Percentiles rank a stretch among this genome's conserved stretches.
Evolutionary conservation across 202 grass and related monocot genomes (phyloP).

Genomic region (Setaria italica): DNA sequence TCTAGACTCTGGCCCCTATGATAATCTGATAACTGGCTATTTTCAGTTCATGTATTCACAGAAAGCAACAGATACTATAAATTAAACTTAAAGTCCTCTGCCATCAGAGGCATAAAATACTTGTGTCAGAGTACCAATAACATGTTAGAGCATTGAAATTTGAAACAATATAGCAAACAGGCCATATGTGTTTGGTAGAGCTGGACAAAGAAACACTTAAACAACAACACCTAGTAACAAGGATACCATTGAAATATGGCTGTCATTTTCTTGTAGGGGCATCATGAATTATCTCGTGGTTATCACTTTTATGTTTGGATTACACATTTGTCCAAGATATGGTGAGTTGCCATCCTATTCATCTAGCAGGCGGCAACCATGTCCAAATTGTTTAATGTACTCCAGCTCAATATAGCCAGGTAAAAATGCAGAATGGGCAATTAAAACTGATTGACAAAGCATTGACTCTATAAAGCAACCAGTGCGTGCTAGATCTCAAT

Average conservation of each 20-base stretch:
- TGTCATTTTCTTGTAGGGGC: not conserved
- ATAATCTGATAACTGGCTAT: not conserved
- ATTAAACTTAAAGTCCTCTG: slow-evolving; percentile 1
- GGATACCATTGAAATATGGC: slow-evolving; percentile 9
- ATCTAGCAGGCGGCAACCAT: slow-evolving; percentile 10
- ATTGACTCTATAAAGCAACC: not conserved
- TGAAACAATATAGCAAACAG: slow-evolving; percentile 33
- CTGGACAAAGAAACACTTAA: slow-evolving; percentile 31
- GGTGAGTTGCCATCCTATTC: slow-evolving; percentile 23
- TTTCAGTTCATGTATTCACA: not conserved
- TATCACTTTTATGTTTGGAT: slow-evolving; percentile 18
- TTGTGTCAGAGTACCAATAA: slow-evolving; percentile 24
- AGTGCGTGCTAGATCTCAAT: not conserved
- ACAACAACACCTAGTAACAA: slow-evolving; percentile 23
- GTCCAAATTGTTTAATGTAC: not conserved
- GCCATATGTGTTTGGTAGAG: slow-evolving; percentile 26
- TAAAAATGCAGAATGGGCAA: slow-evolving; percentile 2
- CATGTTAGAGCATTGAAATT: slow-evolving; percentile 22
- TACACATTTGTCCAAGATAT: slow-evolving; percentile 18
- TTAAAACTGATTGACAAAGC: slow-evolving; percentile 24
- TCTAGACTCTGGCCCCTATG: not conserved
- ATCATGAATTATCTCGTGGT: not conserved
- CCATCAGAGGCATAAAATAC: slow-evolving; percentile 20
- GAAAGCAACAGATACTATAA: not conserved
- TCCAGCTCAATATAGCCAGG: not conserved